phyloP scores from a whole-genome alignment of 495 filamentous ascomycete genomes.

The Penicillium pulvis region DNA sequence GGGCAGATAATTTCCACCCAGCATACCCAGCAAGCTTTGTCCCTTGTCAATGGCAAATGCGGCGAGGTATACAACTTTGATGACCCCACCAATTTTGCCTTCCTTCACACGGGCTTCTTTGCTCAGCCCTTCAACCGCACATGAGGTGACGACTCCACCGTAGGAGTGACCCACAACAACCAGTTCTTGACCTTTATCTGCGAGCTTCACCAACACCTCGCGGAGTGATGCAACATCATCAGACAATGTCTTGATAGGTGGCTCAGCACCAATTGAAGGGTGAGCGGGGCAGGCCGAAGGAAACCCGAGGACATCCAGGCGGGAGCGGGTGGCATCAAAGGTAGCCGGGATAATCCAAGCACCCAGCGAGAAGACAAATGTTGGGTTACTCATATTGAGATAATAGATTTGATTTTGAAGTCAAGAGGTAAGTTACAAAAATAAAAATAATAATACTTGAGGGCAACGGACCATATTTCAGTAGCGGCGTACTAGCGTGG shows the following conservation, averaged over 20 bases:
- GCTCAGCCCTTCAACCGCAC: constrained; percentile 42
- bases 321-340: constrained; percentile 35
- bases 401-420: no score
- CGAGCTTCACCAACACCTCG: constrained; percentile 22
- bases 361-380: constrained; percentile 51
- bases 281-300: constrained; percentile 35
- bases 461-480: background rate
- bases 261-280: constrained; percentile 45
- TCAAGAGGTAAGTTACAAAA: background rate
- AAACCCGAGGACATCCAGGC: constrained; percentile 38
- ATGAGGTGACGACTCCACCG: constrained; percentile 48
- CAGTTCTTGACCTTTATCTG: constrained; percentile 45
- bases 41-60: constrained; percentile 39
- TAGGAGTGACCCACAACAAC: constrained; percentile 54
- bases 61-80: constrained; percentile 42
- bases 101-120: constrained; percentile 31
- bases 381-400: constrained; percentile 31
- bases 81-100: constrained; percentile 40
- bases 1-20: constrained; percentile 29
- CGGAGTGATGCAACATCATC: constrained; percentile 37
- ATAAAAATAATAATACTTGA: background rate
- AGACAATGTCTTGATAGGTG: constrained; percentile 41
- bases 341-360: constrained; percentile 43
- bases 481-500: background rate
- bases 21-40: constrained; percentile 25